These are phyloP conservation scores for Heliosperma pusillum DNA, from an alignment of 148 eudicot species.

Conservation along the genomic window DNA sequence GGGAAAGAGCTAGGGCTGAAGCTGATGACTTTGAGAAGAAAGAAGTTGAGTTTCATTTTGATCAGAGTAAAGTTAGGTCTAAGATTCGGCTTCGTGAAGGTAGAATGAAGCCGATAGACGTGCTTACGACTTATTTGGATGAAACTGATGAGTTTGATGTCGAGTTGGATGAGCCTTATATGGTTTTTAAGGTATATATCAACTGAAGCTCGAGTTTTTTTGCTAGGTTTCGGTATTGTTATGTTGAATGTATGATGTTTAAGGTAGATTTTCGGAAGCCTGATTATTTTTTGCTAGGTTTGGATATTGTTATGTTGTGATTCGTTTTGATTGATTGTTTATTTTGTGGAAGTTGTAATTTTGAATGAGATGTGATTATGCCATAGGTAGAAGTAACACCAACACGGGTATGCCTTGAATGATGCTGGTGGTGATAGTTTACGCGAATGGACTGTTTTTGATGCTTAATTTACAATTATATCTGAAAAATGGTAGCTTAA, in stretches of 20 bases:
- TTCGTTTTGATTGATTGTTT: not conserved
- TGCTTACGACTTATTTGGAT: slow-evolving; percentile 81
- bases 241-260: not conserved
- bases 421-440: not conserved
- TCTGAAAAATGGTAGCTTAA: not conserved
- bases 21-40: slow-evolving; percentile 96
- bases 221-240: not conserved
- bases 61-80: slow-evolving; percentile 92
- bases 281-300: too few relatives aligned
- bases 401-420: not conserved
- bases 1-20: slow-evolving; percentile 90
- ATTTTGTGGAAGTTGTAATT: not conserved
- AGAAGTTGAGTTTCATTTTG: slow-evolving; percentile 98
- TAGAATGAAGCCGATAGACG: slow-evolving; percentile 80
- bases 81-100: slow-evolving; percentile 81
- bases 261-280: too few relatives aligned
- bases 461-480: not conserved
- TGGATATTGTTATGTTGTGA: too few relatives aligned
- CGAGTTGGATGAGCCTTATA: slow-evolving; percentile 77
- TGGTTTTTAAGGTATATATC: slow-evolving; percentile 66
- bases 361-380: not conserved
- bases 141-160: slow-evolving; percentile 79
- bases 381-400: not conserved
- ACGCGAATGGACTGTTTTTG: not conserved
- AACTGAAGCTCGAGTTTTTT: not conserved